These are phyloP conservation scores for Neurospora sublineolata DNA, from an alignment of 495 filamentous ascomycete genomes.

Conservation along the genomic window DNA sequence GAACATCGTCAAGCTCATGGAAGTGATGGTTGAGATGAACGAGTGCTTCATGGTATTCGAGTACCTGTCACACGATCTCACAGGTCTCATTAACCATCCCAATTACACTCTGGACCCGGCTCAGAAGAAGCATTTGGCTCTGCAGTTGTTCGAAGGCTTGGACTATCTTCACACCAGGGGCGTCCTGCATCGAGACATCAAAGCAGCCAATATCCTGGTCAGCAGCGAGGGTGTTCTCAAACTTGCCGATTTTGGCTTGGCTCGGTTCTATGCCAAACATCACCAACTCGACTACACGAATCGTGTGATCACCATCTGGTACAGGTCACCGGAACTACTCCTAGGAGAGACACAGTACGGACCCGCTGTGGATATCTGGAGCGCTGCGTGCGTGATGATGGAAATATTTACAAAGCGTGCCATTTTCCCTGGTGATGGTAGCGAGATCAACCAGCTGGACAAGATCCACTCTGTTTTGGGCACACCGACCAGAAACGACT, in stretches of 20 bases:
- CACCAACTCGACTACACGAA: conserved; percentile 95
- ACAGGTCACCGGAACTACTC: conserved; percentile 83
- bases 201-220: conserved; percentile 89
- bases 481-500: conserved; percentile 71
- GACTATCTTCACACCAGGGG: conserved; percentile 90
- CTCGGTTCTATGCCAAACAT: conserved; percentile 92
- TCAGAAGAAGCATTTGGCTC: conserved; percentile 88
- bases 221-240: conserved; percentile 82
- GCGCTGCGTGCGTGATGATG: conserved; percentile 89
- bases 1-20: conserved; percentile 78
- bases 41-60: conserved; percentile 99
- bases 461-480: conserved; percentile 91
- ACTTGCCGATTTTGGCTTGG: conserved; percentile 91
- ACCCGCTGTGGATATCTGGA: conserved; percentile 94
- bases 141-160: conserved; percentile 88
- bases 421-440: conserved; percentile 89
- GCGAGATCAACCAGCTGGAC: conserved; percentile 89
- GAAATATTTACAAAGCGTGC: conserved; percentile 94
- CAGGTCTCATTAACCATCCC: conserved; percentile 75
- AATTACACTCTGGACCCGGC: conserved; percentile 73
- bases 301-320: conserved; percentile 97
- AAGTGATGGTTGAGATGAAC: conserved; percentile 97
- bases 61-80: conserved; percentile 83
- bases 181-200: conserved; percentile 91
- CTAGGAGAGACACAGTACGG: conserved; percentile 92